Evolutionary conservation across 2,329 filamentous ascomycete genomes (phyloP).

Genomic region (Sporothrix curviconia): DNA sequence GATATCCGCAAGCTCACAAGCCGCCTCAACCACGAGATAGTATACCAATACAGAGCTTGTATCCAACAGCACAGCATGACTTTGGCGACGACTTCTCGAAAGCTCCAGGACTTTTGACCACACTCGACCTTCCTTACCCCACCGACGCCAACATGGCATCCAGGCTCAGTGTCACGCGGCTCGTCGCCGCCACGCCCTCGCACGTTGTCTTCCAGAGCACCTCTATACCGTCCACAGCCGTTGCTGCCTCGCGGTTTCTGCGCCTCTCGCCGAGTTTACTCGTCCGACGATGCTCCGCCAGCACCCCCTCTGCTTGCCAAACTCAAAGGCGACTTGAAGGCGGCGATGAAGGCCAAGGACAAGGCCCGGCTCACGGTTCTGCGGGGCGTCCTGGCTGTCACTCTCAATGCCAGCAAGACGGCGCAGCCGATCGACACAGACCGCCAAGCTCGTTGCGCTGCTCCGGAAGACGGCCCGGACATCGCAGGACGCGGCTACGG

Average conservation of each 20-base stretch:
- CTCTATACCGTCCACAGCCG: background rate
- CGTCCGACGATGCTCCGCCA: conserved; percentile 29
- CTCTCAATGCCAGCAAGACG: conserved; percentile 71
- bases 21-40: too few species aligned
- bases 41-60: too few species aligned
- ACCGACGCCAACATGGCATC: conserved; percentile 1
- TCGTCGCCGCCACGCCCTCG: background rate
- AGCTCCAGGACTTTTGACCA: too few species aligned
- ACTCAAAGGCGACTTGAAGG: conserved; percentile 56
- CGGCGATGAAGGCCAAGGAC: conserved; percentile 60
- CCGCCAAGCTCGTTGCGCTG: conserved; percentile 59
- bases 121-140: background rate
- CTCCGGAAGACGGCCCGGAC: conserved; percentile 58
- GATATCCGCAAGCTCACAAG: too few species aligned
- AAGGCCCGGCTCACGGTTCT: conserved; percentile 60
- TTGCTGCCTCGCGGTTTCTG: background rate
- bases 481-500: conserved; percentile 51
- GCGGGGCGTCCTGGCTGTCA: conserved; percentile 60
- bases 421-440: conserved; percentile 62
- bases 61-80: too few species aligned
- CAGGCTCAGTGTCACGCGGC: background rate
- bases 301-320: conserved; percentile 44
- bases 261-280: conserved; percentile 20
- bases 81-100: too few species aligned
- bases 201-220: background rate